Base-by-base conservation (phyloP, 306 rosid species). In the Inga leiocalycina region DNA sequence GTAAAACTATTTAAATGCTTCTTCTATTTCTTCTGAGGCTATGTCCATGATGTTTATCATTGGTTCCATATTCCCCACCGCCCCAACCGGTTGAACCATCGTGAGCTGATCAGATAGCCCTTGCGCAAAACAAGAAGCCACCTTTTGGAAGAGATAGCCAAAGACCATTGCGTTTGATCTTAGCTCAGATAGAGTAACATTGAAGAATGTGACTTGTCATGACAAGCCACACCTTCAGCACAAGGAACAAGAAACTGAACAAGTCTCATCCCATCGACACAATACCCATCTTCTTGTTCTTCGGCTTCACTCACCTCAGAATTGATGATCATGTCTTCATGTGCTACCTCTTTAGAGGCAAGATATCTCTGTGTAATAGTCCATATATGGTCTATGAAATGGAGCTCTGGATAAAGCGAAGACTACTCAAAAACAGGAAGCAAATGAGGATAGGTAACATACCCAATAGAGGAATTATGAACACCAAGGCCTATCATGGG, bases 171-270 rank as follows among this genome's bases (percentile, higher is more conserved):
- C 98, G 66, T 89, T 90, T 67, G 87, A 78, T 66, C 89, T 82
- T 8, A 95, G 92, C 70, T 92, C 94, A 3, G 96, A 90, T 24
- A 32, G 34, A 93, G 86, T 56, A 95, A 83, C 12, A 74, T 66
- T 0, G 98, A 92, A 49, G 98, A 91, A 8, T 92, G 97, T 6
- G 94, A 64, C 77, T 85, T 92, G 52, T 93, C 97, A 0, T 98
- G 94, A 66, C 97, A 95, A 30, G 97, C 98, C 34, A 95, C 98
- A 0, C 98, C 98, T 78, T 95, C 98, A 7, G 98, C 98, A 51
- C 98, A 93, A 35, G 91, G 93, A 66, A 92, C 86, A 8, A 95
- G 93, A 78, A 89, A 96, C 22, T 92, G 96, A 82, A 95, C 94
- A 10, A 95, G 95, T 85, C 90, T 90, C 93, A 95, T 89, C 20